Percentiles rank a stretch among this genome's conserved stretches.
Conservation (phyloP, 148 eudicot species). For the Pouteria glomerata region DNA sequence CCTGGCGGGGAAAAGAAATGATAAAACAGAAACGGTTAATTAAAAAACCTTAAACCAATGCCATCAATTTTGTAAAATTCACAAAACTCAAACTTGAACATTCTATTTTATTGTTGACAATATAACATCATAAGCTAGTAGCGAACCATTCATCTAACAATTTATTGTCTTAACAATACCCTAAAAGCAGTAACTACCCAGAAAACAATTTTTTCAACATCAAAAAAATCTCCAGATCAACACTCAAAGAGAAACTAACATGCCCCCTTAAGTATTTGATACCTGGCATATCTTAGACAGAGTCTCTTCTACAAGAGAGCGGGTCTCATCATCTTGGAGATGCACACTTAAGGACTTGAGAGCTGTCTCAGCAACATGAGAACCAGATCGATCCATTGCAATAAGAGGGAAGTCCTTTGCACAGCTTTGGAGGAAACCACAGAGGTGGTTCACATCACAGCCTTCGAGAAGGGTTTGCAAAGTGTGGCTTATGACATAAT, state of each 20-base stretch:
- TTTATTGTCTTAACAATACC: neutral
- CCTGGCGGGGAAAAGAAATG: conserved; percentile 37
- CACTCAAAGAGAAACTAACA: neutral
- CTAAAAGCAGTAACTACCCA: neutral
- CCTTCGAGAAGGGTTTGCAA: conserved; percentile 73
- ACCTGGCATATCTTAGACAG: conserved; percentile 73
- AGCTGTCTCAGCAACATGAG: conserved; percentile 94
- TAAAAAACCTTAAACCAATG: neutral
- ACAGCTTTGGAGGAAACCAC: conserved; percentile 68
- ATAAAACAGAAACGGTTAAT: neutral
- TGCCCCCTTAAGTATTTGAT: conserved; percentile 6
- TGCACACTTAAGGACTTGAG: conserved; percentile 68
- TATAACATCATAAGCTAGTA: neutral
- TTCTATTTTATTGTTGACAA: neutral
- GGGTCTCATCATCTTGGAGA: conserved; percentile 51
- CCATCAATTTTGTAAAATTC: neutral
- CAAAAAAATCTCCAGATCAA: neutral
- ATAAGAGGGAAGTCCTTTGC: conserved; percentile 58
- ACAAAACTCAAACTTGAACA: neutral
- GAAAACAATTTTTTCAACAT: neutral
- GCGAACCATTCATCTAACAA: neutral
- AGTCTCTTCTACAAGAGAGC: conserved; percentile 53
- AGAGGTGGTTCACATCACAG: conserved; percentile 70
- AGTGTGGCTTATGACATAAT: conserved; percentile 75
- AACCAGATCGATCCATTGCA: conserved; percentile 75